A percentile compares a stretch with the other conserved stretches of the same genome.
Conservation (phyloP, 2,329 filamentous ascomycete species). For the Penicillium hesseltinei region DNA sequence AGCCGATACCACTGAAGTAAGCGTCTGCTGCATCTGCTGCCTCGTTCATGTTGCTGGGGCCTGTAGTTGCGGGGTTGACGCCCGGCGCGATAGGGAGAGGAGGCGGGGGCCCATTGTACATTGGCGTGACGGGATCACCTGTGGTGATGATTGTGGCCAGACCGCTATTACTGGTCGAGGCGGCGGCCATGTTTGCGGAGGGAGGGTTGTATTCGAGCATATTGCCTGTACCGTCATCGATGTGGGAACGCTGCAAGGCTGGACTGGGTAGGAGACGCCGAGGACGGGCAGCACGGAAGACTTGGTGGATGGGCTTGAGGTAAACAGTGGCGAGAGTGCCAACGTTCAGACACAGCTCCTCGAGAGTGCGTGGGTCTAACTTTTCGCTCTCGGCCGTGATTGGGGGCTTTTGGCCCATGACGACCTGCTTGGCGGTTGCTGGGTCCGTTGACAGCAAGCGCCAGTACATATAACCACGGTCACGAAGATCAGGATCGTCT, state of each 20-base stretch:
- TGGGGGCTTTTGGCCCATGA: constrained; percentile 96
- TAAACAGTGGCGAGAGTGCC: constrained; percentile 96
- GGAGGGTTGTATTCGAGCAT: constrained; percentile 39
- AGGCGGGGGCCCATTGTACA: constrained; percentile 24
- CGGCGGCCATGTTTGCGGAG: constrained; percentile 29
- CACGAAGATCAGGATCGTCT: constrained; percentile 95
- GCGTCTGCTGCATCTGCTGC: constrained; percentile 83
- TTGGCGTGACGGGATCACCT: constrained; percentile 29
- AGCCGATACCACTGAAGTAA: constrained; percentile 80
- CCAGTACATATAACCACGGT: constrained; percentile 99
- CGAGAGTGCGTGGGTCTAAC: constrained; percentile 82
- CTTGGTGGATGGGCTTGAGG: constrained; percentile 94
- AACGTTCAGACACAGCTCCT: constrained; percentile 96
- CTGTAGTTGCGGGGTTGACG: constrained; percentile 73
- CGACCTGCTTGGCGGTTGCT: constrained; percentile 76
- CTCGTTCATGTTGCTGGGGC: constrained; percentile 57
- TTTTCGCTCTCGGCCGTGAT: constrained; percentile 97
- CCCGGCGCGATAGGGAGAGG: constrained; percentile 57
- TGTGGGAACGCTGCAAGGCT: constrained; percentile 71
- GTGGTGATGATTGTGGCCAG: constrained; percentile 33
- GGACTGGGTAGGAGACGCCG: constrained; percentile 77
- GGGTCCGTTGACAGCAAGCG: constrained; percentile 90
- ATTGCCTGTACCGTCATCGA: constrained; percentile 37
- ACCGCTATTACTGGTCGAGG: constrained; percentile 29
- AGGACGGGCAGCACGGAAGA: constrained; percentile 85